A percentile compares a stretch with the other conserved stretches of the same genome.
These are phyloP conservation scores for Isoetes taiwanensis DNA, from an alignment of 75 land plant genomes.

Conservation along the genomic window DNA sequence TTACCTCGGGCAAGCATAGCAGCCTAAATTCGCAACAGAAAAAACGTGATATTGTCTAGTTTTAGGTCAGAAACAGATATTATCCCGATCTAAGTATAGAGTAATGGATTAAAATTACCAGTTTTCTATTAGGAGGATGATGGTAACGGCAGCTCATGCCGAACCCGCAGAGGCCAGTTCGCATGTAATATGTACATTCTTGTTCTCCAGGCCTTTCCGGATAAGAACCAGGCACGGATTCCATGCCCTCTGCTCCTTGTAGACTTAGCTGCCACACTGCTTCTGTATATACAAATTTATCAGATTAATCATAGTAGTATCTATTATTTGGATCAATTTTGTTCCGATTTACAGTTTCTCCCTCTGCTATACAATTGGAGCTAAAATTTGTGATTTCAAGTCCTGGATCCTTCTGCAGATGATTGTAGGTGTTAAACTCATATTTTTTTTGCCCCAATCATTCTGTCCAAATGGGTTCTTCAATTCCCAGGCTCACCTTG, in stretches of 20 bases:
- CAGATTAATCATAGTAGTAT: too few species aligned
- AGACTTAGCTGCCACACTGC: slow-evolving; percentile 53
- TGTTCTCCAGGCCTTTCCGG: slow-evolving; percentile 58
- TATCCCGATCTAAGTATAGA: not conserved
- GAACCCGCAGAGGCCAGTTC: slow-evolving; percentile 72
- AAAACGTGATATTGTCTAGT: not conserved
- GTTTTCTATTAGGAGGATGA: slow-evolving; percentile 30
- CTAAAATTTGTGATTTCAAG: too few species aligned
- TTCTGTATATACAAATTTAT: too few species aligned
- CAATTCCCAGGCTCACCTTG: too few species aligned
- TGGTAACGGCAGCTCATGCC: slow-evolving; percentile 65
- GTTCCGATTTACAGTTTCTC: too few species aligned
- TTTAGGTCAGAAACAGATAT: not conserved
- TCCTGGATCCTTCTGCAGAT: too few species aligned
- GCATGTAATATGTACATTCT: slow-evolving; percentile 62
- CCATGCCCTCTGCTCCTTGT: slow-evolving; percentile 12
- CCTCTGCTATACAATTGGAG: too few species aligned
- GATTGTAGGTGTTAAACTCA: too few species aligned
- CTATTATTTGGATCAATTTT: too few species aligned
- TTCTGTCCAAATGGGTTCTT: too few species aligned
- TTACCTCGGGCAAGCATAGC: slow-evolving; percentile 48
- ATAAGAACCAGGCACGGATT: slow-evolving; percentile 38
- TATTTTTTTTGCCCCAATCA: too few species aligned
- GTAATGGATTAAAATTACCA: not conserved
- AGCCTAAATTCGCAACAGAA: slow-evolving; percentile 27